Conservation (phyloP, 2,329 filamentous ascomycete genomes). For the Ophiostoma triangulosporum region DNA sequence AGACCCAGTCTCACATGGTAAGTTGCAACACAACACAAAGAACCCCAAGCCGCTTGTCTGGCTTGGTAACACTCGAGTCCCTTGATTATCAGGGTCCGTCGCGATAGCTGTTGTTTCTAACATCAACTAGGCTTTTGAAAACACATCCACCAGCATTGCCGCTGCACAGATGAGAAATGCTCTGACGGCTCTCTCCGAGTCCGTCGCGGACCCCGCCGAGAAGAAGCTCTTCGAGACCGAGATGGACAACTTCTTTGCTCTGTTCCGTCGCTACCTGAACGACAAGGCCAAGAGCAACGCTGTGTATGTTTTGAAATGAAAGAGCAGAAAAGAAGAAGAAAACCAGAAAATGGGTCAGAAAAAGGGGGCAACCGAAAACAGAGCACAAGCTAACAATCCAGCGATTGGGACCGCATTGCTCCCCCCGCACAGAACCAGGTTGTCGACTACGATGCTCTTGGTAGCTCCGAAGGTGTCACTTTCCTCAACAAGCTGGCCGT, state of each 20-base stretch:
- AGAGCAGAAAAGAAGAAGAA: too few species aligned
- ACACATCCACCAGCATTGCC: slow-evolving; percentile 95
- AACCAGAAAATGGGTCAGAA: too few species aligned
- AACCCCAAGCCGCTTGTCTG: too few species aligned
- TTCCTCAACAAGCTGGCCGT: slow-evolving; percentile 97
- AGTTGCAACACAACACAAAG: slow-evolving; percentile 27
- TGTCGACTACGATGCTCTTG: slow-evolving; percentile 82
- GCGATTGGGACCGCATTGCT: slow-evolving; percentile 92
- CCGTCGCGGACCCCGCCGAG: slow-evolving; percentile 65
- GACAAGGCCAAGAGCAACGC: slow-evolving; percentile 97
- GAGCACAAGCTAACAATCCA: slow-evolving; percentile 25
- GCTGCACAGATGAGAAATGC: slow-evolving; percentile 99
- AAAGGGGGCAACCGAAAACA: neutral
- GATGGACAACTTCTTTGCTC: slow-evolving; percentile 99
- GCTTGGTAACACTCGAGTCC: neutral
- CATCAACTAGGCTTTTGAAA: slow-evolving; percentile 78
- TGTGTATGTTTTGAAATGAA: slow-evolving; percentile 38
- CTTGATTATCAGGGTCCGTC: neutral
- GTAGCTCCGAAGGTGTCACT: slow-evolving; percentile 78
- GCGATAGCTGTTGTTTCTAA: slow-evolving; percentile 19
- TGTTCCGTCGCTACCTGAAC: slow-evolving; percentile 96
- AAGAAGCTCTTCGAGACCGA: slow-evolving; percentile 97
- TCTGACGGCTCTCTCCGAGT: slow-evolving; percentile 82
- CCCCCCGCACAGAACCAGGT: slow-evolving; percentile 90
- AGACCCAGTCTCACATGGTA: slow-evolving; percentile 76